Conservation (phyloP, 2,329 filamentous ascomycete genomes). For the Raffaelea arxii region DNA sequence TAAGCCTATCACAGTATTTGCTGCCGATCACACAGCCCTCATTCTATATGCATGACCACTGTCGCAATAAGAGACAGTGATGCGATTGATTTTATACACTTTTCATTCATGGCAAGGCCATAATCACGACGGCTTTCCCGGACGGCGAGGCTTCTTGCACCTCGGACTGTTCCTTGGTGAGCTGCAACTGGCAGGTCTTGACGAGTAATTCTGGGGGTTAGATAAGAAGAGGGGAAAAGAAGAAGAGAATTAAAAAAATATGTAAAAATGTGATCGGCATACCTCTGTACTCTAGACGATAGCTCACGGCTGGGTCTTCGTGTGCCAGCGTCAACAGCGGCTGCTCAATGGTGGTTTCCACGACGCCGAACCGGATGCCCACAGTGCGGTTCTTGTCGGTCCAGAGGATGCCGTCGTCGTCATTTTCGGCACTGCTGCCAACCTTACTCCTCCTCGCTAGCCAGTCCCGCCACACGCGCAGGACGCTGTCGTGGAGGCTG, state of each 20-base stretch:
- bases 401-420: constrained; percentile 50
- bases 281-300: constrained; percentile 63
- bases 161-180: constrained; percentile 56
- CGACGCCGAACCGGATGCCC: constrained; percentile 58
- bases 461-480: constrained; percentile 67
- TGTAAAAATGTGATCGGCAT: no score
- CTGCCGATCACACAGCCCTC: no score
- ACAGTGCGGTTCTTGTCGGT: constrained; percentile 52
- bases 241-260: not conserved
- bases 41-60: no score
- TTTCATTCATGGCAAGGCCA: constrained; percentile 28
- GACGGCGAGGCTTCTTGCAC: constrained; percentile 45
- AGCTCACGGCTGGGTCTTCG: constrained; percentile 59
- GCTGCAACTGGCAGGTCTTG: constrained; percentile 50
- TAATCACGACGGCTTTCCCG: constrained; percentile 58
- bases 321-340: constrained; percentile 26
- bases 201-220: constrained; percentile 54
- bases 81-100: no score
- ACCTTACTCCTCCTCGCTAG: constrained; percentile 27
- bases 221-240: constrained; percentile 7
- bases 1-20: no score
- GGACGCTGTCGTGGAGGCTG: constrained; percentile 56
- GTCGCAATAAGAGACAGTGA: no score
- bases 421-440: no score
- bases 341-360: constrained; percentile 27